Evolutionary conservation across 2,329 filamentous ascomycete species (phyloP), one percentile per base, ranked within the genome.

Genomic region (Pseudogymnoascus sp.): DNA sequence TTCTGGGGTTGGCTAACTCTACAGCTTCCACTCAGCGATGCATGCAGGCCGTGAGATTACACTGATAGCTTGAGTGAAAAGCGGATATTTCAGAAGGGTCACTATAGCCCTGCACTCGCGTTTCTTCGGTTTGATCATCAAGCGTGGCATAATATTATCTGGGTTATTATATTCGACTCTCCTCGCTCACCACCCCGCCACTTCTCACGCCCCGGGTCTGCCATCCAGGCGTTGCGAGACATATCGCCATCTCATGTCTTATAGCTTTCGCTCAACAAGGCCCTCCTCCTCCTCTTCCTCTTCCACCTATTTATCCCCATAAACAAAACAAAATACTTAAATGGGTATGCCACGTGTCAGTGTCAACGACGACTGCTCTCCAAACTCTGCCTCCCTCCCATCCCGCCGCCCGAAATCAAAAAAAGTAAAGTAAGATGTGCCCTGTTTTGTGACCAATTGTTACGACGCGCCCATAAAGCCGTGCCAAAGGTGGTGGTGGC

Each of bases 321-420:
- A 33, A 33, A 55, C 49, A 55, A 55, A 33, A 55, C 49, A 55
- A 33, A 55, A 55, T 55, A 55, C 49, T 55, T 55, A 19, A 55
- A 55, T 55, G 49, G 49, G 49, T 55, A 55, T 55, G 49, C 49
- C 49, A 55, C 49, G 16, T 55, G 49, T 55, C 49, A 55, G 49
- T 55, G 49, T 55, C 49, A 55, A 55, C 49, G 29, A 55, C 49
- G 29, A 55, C 49, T 55, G 49, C 49, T 35, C 49, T 55, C 49
- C 49, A 55, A 55, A 55, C 49, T 55, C 49, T 55, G 49, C 49
- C 29, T 55, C 49, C 49, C 11, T 55, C 29, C 45, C 16, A 8
- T 55, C 49, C 49, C 49, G 21, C 31, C 49, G 26, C 49, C 45
- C 49, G 2, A 33, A 55, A 55, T n/a, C 29, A 55, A 33, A 35